Evolutionary conservation across 1,284 basidiomycete genomes (phyloP).

Genomic region (Boletus semigastroideus): DNA sequence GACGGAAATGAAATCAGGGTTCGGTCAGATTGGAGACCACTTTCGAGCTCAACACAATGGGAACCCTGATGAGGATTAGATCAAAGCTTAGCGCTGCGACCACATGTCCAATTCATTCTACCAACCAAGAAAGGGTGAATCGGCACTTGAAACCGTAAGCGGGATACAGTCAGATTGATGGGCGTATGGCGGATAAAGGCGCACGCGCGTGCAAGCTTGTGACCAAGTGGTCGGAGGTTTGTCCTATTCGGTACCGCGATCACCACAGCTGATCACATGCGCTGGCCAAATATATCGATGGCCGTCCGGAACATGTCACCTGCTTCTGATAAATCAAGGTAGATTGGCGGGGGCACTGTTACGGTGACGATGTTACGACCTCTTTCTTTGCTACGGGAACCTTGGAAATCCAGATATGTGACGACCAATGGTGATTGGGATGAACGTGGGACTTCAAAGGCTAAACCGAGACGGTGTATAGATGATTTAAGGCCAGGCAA

Average conservation of each 20-base stretch:
- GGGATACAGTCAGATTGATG: neutral
- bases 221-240: neutral
- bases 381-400: neutral
- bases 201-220: neutral
- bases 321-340: neutral
- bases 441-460: neutral
- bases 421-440: too few relatives aligned
- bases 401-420: too few relatives aligned
- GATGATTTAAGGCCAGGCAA: neutral
- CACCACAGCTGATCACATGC: neutral
- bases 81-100: neutral
- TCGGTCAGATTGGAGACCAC: neutral
- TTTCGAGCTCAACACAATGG: conserved; percentile 15
- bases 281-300: conserved; percentile 1
- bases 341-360: neutral
- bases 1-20: conserved; percentile 8
- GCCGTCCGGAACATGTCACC: conserved; percentile 16
- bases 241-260: conserved; percentile 10
- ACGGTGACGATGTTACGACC: neutral
- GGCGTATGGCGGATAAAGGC: conserved; percentile 8
- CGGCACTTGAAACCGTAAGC: neutral
- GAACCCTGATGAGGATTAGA: conserved; percentile 14
- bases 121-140: neutral
- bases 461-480: neutral
- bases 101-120: conserved; percentile 18